Evolutionary conservation across 176 grass and related monocot species (phyloP).

Genomic region (Bromus sterilis): DNA sequence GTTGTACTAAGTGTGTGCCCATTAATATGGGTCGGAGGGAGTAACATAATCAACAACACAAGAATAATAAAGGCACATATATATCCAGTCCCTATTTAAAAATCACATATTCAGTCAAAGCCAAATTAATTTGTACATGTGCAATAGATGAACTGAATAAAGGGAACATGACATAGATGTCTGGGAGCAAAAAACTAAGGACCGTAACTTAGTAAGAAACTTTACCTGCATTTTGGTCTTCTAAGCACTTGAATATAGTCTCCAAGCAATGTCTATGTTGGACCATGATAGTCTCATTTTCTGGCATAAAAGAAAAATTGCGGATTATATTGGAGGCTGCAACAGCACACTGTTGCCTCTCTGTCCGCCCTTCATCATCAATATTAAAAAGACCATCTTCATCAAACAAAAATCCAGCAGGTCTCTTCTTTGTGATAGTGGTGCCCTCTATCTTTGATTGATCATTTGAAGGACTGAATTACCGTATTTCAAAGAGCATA

Average conservation of each 20-base stretch:
- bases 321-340: slow-evolving; percentile 96
- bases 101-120: not conserved
- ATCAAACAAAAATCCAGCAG: slow-evolving; percentile 72
- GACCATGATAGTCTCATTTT: slow-evolving; percentile 92
- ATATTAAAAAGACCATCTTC: slow-evolving; percentile 94
- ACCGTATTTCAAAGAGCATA: slow-evolving; percentile 13
- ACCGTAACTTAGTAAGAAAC: slow-evolving; percentile 3
- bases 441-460: slow-evolving; percentile 37
- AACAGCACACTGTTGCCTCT: slow-evolving; percentile 87
- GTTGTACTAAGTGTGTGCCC: no score
- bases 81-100: not conserved
- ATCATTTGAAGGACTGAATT: slow-evolving; percentile 33
- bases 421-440: slow-evolving; percentile 46
- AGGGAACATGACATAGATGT: not conserved
- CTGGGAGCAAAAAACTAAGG: not conserved
- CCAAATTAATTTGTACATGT: not conserved
- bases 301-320: slow-evolving; percentile 99
- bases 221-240: slow-evolving; percentile 86
- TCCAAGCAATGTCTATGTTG: slow-evolving; percentile 98
- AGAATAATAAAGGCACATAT: not conserved
- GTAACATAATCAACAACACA: not conserved
- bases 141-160: not conserved
- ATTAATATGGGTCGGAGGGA: no score
- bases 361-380: slow-evolving; percentile 80
- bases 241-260: slow-evolving; percentile 88